Evolutionary conservation across 805 yeast species (phyloP).

Genomic region (Candida michaelii): DNA sequence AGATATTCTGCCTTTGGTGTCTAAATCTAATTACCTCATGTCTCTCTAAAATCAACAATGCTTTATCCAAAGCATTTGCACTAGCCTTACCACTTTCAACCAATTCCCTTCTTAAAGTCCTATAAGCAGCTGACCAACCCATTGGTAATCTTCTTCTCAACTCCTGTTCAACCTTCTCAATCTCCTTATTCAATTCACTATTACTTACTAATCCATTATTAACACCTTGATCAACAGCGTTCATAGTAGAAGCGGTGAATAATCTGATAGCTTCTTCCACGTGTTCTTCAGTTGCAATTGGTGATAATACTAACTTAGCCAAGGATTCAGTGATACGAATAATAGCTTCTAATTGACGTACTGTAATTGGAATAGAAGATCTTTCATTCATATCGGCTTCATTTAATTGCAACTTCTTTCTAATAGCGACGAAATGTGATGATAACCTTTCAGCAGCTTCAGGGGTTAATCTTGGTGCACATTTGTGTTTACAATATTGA

Average conservation of each 20-base stretch:
- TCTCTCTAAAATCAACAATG: slow-evolving; percentile 76
- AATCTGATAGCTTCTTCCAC: slow-evolving; percentile 94
- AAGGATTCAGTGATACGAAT: slow-evolving; percentile 92
- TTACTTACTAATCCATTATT: slow-evolving; percentile 45
- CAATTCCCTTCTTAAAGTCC: slow-evolving; percentile 79
- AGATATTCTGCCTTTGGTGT: slow-evolving; percentile 80
- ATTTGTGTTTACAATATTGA: slow-evolving; percentile 82
- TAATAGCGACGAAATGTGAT: slow-evolving; percentile 87
- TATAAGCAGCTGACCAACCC: slow-evolving; percentile 93
- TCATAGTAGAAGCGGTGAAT: slow-evolving; percentile 96
- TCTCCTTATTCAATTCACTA: slow-evolving; percentile 66
- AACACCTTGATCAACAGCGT: slow-evolving; percentile 77
- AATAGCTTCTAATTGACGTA: slow-evolving; percentile 96
- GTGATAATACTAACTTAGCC: slow-evolving; percentile 80
- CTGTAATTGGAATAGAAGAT: slow-evolving; percentile 94
- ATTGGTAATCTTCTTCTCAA: slow-evolving; percentile 88
- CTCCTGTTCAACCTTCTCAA: slow-evolving; percentile 77
- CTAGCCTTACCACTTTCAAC: slow-evolving; percentile 63
- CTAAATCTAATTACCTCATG: slow-evolving; percentile 86
- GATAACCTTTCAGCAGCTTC: slow-evolving; percentile 89
- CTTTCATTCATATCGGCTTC: slow-evolving; percentile 84
- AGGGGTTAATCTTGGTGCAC: slow-evolving; percentile 89
- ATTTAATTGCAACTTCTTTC: slow-evolving; percentile 76
- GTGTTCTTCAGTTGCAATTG: slow-evolving; percentile 83
- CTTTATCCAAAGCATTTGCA: slow-evolving; percentile 76